Evolutionary conservation across 257 asterid genomes (phyloP), one percentile per base, ranked within the genome.

Genomic region (Gentiana macrophylla): DNA sequence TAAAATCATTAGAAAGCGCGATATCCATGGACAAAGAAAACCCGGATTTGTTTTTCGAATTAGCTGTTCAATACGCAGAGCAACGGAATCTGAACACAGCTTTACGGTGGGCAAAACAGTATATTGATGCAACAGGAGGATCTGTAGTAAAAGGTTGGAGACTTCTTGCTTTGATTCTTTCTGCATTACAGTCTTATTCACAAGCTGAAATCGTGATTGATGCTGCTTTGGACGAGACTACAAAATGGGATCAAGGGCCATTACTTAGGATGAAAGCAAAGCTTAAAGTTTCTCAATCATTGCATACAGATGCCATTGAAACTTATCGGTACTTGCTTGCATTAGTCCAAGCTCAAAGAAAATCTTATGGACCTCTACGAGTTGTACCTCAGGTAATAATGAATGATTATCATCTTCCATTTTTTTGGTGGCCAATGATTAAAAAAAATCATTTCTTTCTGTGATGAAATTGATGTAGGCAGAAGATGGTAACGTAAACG

Each of bases 161-260:
- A 74, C 68, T 92, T 60, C 90, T 92, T 55, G 94, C 94, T 65
- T 75, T 88, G 55, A 80, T 92, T 70, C 75, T 88, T 52, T 92
- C 99, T 58, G 89, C 97, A 55, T 97, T 83, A 73, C 89, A 76
- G 56, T 84, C 90, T 53, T 83, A 79, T 75, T 63, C 80, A 10
- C 94, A 92, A 79, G 97, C 99, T 37, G 94, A 83, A 70, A 94
- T 80, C 70, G 91, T 92, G 37, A 85, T 70, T 50, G 95, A 82
- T 72, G 97, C 95, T 32, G 99, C 99, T 33, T 80, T 92, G 62
- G 97, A 92, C 64, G 97, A 88, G 84, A 92, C 95, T 12, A 74
- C 86, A 8, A 85, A 79, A 65, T 92, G 99, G 99, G 95, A 92
- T 63, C 99, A 92, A 74, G 97, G 94, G 43, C 86, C 94, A 38